phyloP scores from a whole-genome alignment of 345 rosid species.

The Firmiana major region DNA sequence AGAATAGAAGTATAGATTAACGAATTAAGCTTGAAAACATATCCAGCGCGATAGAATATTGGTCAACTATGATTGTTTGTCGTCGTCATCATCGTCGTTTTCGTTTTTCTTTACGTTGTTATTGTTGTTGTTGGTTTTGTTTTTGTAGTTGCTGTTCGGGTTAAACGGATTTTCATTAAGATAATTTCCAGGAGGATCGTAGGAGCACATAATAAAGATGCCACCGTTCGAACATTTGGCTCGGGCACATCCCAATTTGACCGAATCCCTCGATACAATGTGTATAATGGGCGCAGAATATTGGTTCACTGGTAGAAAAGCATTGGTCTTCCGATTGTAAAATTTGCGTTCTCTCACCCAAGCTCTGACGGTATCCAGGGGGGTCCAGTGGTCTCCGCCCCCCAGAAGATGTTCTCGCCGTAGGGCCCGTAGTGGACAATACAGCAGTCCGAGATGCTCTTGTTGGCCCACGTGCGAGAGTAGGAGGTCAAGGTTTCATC shows the following conservation, averaged over 20 bases:
- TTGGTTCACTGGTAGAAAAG: constrained; percentile 24
- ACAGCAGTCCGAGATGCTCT: constrained; percentile 33
- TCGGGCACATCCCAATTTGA: constrained; percentile 34
- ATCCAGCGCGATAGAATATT: neutral
- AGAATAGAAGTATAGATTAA: neutral
- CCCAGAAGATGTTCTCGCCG: constrained; percentile 62
- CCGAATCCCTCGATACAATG: constrained; percentile 51
- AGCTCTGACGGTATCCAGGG: constrained; percentile 24
- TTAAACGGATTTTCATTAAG: constrained; percentile 20
- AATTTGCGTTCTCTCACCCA: constrained; percentile 39
- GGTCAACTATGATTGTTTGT: neutral
- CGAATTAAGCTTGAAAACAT: neutral
- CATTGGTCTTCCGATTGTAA: constrained; percentile 29
- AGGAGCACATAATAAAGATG: constrained; percentile 21
- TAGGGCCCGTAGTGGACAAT: constrained; percentile 43
- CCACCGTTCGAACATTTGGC: constrained; percentile 14
- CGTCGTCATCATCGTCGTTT: neutral
- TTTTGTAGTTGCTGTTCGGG: neutral
- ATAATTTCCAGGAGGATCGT: constrained; percentile 36
- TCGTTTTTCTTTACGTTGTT: too few relatives aligned
- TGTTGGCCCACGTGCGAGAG: constrained; percentile 35
- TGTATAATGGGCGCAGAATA: constrained; percentile 57
- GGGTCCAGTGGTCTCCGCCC: constrained; percentile 32
- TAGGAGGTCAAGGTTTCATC: constrained; percentile 33
- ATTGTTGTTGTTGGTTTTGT: too few relatives aligned